A percentile compares a stretch with the other conserved stretches of the same genome.
phyloP scores from a whole-genome alignment of 371 early-diverging fungal genomes.

The Globomyces sp. region DNA sequence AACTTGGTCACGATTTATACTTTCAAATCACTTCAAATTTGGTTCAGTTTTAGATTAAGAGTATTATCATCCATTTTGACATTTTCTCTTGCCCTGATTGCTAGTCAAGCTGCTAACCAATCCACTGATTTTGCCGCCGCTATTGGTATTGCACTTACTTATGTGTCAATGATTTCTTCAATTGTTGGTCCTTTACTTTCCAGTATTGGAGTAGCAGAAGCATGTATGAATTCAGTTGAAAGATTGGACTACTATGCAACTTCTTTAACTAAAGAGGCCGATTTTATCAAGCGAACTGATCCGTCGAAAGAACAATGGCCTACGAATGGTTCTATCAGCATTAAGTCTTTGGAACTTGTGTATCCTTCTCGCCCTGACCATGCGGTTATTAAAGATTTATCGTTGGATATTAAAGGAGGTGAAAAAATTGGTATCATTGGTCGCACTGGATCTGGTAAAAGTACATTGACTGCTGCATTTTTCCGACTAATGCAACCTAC shows the following conservation, averaged over 20 bases:
- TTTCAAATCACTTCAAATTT: neutral
- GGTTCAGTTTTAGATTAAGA: constrained; percentile 4
- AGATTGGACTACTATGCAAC: neutral
- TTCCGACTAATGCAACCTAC: constrained; percentile 89
- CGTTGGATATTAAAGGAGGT: constrained; percentile 55
- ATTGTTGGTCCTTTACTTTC: neutral
- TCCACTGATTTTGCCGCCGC: neutral
- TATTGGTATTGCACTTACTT: neutral
- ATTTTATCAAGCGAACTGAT: neutral
- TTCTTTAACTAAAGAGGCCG: neutral
- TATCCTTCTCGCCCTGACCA: constrained; percentile 62
- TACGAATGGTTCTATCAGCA: constrained; percentile 59
- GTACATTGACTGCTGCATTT: constrained; percentile 75
- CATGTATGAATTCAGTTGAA: constrained; percentile 1
- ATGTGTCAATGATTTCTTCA: neutral
- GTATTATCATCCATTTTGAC: neutral
- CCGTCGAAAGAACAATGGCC: constrained; percentile 38
- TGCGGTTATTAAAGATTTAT: constrained; percentile 53
- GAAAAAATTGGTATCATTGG: constrained; percentile 62
- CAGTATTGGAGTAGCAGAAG: neutral
- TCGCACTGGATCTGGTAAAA: constrained; percentile 77
- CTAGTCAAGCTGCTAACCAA: neutral
- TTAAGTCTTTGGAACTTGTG: constrained; percentile 61
- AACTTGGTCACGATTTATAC: neutral
- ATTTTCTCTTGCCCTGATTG: neutral